phyloP scores from a whole-genome alignment of 768 basidiomycete genomes.

The Lactarius sanguifluus region DNA sequence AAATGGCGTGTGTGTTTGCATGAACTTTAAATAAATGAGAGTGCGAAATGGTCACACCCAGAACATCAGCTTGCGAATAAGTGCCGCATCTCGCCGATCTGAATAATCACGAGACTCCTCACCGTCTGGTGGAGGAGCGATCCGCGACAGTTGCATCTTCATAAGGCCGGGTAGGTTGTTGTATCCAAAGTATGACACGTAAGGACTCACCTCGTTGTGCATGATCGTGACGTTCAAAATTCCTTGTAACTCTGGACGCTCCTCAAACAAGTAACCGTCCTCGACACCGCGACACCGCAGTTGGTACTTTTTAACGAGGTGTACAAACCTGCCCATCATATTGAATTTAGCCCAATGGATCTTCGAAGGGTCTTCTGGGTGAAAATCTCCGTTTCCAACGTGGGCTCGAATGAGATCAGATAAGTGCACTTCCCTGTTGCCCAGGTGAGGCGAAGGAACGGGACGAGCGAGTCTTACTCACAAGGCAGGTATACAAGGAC shows the following conservation, averaged over 20 bases:
- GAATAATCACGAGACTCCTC: slow-evolving; percentile 35
- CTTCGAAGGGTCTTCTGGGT: slow-evolving; percentile 59
- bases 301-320: slow-evolving; percentile 76
- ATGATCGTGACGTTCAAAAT: slow-evolving; percentile 63
- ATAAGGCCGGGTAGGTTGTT: slow-evolving; percentile 15
- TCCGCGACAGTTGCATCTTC: slow-evolving; percentile 67
- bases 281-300: slow-evolving; percentile 57
- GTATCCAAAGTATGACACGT: background rate
- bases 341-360: slow-evolving; percentile 98
- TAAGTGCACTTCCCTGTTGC: slow-evolving; percentile 79
- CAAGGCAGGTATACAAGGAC: slow-evolving; percentile 86
- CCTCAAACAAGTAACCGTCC: slow-evolving; percentile 59
- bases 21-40: slow-evolving; percentile 11
- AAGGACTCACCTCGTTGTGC: slow-evolving; percentile 59
- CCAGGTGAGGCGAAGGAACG: slow-evolving; percentile 22
- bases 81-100: slow-evolving; percentile 33
- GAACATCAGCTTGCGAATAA: slow-evolving; percentile 36
- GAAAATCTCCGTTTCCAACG: slow-evolving; percentile 77
- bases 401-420: slow-evolving; percentile 87
- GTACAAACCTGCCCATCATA: slow-evolving; percentile 86
- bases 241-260: slow-evolving; percentile 52
- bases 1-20: slow-evolving; percentile 14
- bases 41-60: slow-evolving; percentile 28
- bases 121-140: slow-evolving; percentile 50
- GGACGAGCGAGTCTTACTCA: slow-evolving; percentile 34